phyloP scores from a whole-genome alignment of 2,329 filamentous ascomycete genomes.

The Penicillium sp. region DNA sequence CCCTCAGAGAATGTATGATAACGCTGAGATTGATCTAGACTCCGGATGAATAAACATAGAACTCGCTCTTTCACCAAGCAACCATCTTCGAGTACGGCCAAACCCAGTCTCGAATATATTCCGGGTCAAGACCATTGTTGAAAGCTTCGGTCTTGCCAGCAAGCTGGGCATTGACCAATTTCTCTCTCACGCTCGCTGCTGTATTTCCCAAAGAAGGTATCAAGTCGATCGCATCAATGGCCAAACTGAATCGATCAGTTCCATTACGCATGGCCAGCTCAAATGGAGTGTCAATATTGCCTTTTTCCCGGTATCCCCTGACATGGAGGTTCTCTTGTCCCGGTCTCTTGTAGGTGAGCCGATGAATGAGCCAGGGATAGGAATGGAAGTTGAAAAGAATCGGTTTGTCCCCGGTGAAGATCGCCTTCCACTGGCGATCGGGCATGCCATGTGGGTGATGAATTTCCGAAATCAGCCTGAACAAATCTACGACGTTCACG shows the following conservation, averaged over 20 bases:
- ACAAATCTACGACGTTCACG: constrained; percentile 74
- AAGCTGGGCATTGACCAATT: constrained; percentile 60
- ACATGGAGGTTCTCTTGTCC: constrained; percentile 65
- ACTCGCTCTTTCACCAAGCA: too few relatives aligned
- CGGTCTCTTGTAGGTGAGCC: constrained; percentile 68
- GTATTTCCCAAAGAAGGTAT: constrained; percentile 59
- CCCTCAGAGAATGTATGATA: too few relatives aligned
- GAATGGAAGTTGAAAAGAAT: constrained; percentile 81
- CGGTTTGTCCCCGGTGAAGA: constrained; percentile 67
- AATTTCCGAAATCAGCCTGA: constrained; percentile 65
- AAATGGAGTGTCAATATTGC: constrained; percentile 75
- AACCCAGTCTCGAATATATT: constrained; percentile 59
- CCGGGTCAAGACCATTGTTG: constrained; percentile 64
- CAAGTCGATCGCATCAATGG: constrained; percentile 69
- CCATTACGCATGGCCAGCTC: constrained; percentile 72
- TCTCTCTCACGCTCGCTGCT: constrained; percentile 57
- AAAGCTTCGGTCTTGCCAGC: constrained; percentile 59
- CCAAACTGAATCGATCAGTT: constrained; percentile 69
- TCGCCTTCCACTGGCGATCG: constrained; percentile 58
- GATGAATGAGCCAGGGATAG: constrained; percentile 74
- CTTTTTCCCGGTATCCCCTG: constrained; percentile 75
- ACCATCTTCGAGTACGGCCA: constrained; percentile 55
- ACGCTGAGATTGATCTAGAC: too few relatives aligned
- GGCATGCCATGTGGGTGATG: constrained; percentile 69
- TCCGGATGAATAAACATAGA: too few relatives aligned